Percentiles rank a stretch among this genome's conserved stretches.
Evolutionary conservation across 2,329 filamentous ascomycete genomes (phyloP).

Genomic region (Colletotrichum cordylinicola): DNA sequence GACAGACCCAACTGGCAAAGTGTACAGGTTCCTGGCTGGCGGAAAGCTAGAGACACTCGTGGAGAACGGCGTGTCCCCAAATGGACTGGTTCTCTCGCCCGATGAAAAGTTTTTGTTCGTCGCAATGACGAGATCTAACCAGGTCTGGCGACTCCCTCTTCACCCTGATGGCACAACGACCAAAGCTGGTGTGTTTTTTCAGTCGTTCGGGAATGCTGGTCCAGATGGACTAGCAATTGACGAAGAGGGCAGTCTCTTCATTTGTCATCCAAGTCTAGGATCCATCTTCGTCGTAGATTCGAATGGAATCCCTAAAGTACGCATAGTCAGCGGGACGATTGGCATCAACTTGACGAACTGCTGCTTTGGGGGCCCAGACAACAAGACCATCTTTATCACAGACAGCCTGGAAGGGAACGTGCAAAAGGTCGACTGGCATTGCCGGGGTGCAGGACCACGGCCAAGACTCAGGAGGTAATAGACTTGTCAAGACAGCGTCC

Average conservation of each 20-base stretch:
- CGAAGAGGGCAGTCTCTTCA: conserved; percentile 41
- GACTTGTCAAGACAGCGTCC: background rate
- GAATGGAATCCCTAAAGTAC: conserved; percentile 40
- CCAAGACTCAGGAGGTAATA: background rate
- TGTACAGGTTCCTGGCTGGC: conserved; percentile 39
- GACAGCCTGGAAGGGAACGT: conserved; percentile 43
- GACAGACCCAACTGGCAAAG: conserved; percentile 44
- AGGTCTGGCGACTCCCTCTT: conserved; percentile 45
- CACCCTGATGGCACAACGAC: conserved; percentile 42
- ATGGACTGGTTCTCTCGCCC: conserved; percentile 40
- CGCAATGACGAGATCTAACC: conserved; percentile 44
- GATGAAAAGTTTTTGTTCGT: conserved; percentile 46
- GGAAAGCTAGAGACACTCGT: conserved; percentile 42
- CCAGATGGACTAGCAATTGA: conserved; percentile 44
- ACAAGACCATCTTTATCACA: conserved; percentile 44
- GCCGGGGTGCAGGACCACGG: conserved; percentile 24
- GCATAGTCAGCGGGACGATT: conserved; percentile 34
- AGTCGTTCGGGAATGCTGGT: conserved; percentile 44
- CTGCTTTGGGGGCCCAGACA: conserved; percentile 42
- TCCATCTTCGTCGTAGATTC: conserved; percentile 41
- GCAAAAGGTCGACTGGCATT: conserved; percentile 38
- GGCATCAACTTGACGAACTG: conserved; percentile 46
- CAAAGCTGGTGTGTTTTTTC: conserved; percentile 44
- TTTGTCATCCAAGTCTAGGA: conserved; percentile 40
- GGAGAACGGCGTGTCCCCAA: conserved; percentile 43